Evolutionary conservation across 345 rosid species (phyloP).

Genomic region (Brassica carinata): DNA sequence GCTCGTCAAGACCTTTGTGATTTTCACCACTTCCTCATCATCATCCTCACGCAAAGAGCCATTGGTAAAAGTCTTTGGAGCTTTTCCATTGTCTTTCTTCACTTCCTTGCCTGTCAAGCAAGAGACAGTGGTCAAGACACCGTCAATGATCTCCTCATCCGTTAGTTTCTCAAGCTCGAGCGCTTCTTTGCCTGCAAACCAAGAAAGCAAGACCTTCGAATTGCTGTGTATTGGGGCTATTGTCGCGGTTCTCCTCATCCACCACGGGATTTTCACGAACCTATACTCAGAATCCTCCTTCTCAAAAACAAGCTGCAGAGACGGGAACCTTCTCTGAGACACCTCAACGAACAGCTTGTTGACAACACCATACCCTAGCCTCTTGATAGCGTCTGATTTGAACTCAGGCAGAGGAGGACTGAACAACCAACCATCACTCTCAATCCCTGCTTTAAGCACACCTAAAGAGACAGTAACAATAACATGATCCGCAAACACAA

Average conservation of each 20-base stretch:
- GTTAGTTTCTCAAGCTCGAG: constrained; percentile 72
- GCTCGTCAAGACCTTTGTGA: constrained; percentile 66
- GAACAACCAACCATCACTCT: constrained; percentile 58
- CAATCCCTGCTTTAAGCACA: constrained; percentile 76
- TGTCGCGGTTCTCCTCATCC: constrained; percentile 95
- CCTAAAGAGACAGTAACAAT: constrained; percentile 89
- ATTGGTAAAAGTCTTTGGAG: constrained; percentile 36
- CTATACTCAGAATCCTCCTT: constrained; percentile 55
- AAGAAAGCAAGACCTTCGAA: constrained; percentile 73
- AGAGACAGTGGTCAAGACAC: constrained; percentile 63
- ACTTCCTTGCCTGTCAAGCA: constrained; percentile 48
- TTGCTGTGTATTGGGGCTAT: constrained; percentile 67
- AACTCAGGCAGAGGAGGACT: constrained; percentile 72
- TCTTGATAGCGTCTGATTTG: constrained; percentile 78
- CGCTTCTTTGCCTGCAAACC: constrained; percentile 98
- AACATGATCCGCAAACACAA: constrained; percentile 80
- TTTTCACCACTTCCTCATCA: constrained; percentile 38
- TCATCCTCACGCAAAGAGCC: constrained; percentile 50
- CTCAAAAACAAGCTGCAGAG: constrained; percentile 74
- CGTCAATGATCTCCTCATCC: constrained; percentile 72
- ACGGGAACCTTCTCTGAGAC: constrained; percentile 53
- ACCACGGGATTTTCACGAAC: constrained; percentile 72
- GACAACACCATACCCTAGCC: constrained; percentile 90
- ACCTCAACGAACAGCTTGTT: constrained; percentile 75
- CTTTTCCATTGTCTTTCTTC: constrained; percentile 7